A percentile compares a stretch with the other conserved stretches of the same genome.
Evolutionary conservation across 352 stramenopile species (phyloP).

Genomic region (Peronosclerospora sorghi): DNA sequence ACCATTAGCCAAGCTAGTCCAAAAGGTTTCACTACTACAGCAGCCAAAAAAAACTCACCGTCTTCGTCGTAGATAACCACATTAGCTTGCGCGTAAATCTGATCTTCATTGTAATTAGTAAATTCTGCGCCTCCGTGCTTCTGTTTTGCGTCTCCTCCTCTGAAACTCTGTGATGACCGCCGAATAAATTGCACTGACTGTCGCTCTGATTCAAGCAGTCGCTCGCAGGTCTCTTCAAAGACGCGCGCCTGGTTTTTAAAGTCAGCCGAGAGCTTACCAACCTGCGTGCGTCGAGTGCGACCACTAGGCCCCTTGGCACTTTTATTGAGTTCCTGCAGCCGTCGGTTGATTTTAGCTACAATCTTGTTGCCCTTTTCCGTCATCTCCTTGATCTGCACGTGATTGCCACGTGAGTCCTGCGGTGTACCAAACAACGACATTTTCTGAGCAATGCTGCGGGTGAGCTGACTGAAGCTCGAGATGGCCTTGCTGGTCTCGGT

Average conservation of each 20-base stretch:
- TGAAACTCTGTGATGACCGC: slow-evolving; percentile 65
- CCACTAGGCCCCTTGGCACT: slow-evolving; percentile 25
- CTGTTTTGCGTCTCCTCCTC: slow-evolving; percentile 20
- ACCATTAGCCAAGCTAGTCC: slow-evolving; percentile 1
- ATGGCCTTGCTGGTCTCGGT: slow-evolving; percentile 79
- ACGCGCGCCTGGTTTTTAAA: slow-evolving; percentile 71
- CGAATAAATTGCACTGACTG: slow-evolving; percentile 73
- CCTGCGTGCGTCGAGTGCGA: slow-evolving; percentile 53
- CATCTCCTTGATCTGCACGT: slow-evolving; percentile 69
- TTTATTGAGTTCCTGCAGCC: slow-evolving; percentile 68
- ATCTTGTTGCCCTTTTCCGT: slow-evolving; percentile 78
- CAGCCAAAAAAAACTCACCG: slow-evolving; percentile 24
- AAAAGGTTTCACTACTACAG: background rate
- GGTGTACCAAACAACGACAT: slow-evolving; percentile 79
- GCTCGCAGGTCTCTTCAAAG: slow-evolving; percentile 67
- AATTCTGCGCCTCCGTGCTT: slow-evolving; percentile 28
- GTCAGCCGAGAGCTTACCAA: slow-evolving; percentile 73
- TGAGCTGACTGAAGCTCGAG: slow-evolving; percentile 79
- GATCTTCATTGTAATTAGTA: slow-evolving; percentile 78
- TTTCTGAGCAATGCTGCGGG: slow-evolving; percentile 75
- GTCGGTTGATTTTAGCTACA: slow-evolving; percentile 64
- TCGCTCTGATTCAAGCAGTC: slow-evolving; percentile 56
- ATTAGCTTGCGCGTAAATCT: slow-evolving; percentile 82
- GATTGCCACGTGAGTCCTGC: slow-evolving; percentile 76
- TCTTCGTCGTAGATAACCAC: slow-evolving; percentile 80